phyloP scores from a whole-genome alignment of 345 rosid species.

The Melaleuca quinquenervia region DNA sequence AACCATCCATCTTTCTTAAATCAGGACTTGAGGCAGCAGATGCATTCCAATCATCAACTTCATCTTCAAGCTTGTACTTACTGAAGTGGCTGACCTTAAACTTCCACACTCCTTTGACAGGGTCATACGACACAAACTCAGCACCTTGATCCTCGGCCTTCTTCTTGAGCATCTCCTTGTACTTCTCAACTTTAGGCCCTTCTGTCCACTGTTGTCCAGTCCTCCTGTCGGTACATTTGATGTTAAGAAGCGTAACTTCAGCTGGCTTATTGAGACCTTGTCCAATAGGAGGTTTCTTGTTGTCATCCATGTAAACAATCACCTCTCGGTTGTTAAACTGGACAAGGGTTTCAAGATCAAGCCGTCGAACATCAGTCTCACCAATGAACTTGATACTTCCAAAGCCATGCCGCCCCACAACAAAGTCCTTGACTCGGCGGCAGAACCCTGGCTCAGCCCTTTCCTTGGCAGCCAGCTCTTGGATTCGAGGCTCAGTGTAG shows the following conservation, averaged over 20 bases:
- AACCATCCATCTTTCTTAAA: not conserved
- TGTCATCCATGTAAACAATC: conserved; percentile 91
- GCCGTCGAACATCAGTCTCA: conserved; percentile 76
- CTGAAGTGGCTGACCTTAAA: conserved; percentile 86
- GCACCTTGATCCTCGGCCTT: conserved; percentile 92
- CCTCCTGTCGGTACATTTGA: conserved; percentile 80
- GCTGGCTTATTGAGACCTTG: conserved; percentile 94
- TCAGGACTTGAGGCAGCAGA: conserved; percentile 9
- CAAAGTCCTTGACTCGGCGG: conserved; percentile 63
- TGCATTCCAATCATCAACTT: conserved; percentile 11
- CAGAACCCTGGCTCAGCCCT: conserved; percentile 73
- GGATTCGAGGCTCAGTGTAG: conserved; percentile 87
- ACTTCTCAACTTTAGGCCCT: conserved; percentile 62
- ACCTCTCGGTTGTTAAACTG: conserved; percentile 88
- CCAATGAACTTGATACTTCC: conserved; percentile 86
- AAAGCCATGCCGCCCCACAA: conserved; percentile 76
- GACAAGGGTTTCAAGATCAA: conserved; percentile 69
- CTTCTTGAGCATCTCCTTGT: conserved; percentile 74
- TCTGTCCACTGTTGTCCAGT: conserved; percentile 53
- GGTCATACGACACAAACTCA: conserved; percentile 69
- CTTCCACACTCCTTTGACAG: conserved; percentile 81
- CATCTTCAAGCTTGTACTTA: conserved; percentile 43
- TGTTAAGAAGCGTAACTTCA: conserved; percentile 85
- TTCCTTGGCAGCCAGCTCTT: conserved; percentile 89
- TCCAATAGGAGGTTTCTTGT: conserved; percentile 83